phyloP scores from a whole-genome alignment of 805 yeast genomes.

The Lachancea quebecensis region DNA sequence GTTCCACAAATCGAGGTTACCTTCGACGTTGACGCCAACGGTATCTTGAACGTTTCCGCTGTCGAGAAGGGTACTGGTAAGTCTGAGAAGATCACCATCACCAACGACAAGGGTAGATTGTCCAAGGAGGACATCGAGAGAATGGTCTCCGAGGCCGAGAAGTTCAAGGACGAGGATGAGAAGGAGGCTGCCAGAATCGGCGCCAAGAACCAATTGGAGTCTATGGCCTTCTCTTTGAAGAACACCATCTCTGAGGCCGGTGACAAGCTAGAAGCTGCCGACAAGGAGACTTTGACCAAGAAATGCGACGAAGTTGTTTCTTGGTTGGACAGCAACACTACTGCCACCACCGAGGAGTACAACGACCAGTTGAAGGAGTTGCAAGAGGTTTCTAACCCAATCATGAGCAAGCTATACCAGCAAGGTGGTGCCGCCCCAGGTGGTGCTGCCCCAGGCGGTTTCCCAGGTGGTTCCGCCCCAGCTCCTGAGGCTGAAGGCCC shows the following conservation, averaged over 20 bases:
- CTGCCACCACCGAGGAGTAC: slow-evolving; percentile 90
- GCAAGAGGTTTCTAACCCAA: slow-evolving; percentile 94
- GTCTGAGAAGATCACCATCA: slow-evolving; percentile 92
- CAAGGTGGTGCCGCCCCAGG: slow-evolving; percentile 76
- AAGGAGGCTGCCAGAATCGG: slow-evolving; percentile 87
- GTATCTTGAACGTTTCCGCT: slow-evolving; percentile 95
- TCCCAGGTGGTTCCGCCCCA: slow-evolving; percentile 58
- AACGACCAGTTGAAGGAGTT: slow-evolving; percentile 93
- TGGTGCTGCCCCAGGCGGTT: slow-evolving; percentile 61
- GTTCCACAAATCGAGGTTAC: slow-evolving; percentile 98
- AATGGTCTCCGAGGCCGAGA: slow-evolving; percentile 97
- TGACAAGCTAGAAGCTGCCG: slow-evolving; percentile 72
- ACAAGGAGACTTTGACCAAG: slow-evolving; percentile 66
- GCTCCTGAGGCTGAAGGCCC: slow-evolving; percentile 60
- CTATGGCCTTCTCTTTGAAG: slow-evolving; percentile 92
- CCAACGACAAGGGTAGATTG: slow-evolving; percentile 98
- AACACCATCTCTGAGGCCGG: slow-evolving; percentile 68
- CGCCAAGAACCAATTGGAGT: slow-evolving; percentile 94
- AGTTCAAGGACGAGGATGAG: slow-evolving; percentile 95
- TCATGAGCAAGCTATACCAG: slow-evolving; percentile 94
- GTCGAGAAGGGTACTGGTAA: slow-evolving; percentile 99
- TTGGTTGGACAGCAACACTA: slow-evolving; percentile 90
- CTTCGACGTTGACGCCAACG: slow-evolving; percentile 94
- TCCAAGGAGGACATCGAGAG: slow-evolving; percentile 97
- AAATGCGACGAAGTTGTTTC: slow-evolving; percentile 78